Base-by-base conservation (phyloP, 352 stramenopile species). In the Bremia lactucae region DNA sequence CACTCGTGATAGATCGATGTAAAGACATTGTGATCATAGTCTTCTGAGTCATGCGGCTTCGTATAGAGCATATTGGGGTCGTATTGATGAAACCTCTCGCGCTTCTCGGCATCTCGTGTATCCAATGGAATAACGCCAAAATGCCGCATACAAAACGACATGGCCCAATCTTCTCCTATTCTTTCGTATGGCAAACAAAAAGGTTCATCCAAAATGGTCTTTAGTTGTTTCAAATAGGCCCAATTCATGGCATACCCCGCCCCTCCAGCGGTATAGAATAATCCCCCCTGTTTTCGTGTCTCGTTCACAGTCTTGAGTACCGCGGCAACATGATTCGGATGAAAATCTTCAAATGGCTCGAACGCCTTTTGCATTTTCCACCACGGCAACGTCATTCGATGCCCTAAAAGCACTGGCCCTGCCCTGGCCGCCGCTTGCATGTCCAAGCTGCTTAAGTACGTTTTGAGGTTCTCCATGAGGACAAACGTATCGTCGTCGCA, bases 401-500 rank as follows among this genome's bases (percentile, higher is more conserved):
- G 80, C 0, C 81, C 81, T 28, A 93, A 52, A n/a, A 89, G 47
- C 14, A 60, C 62, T 6, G 81, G 75, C 33, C 76, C 44, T 1
- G 52, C 34, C 14, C 39, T 10, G 2, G 65, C 34, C 24, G 82
- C 55, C 2, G 39, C 37, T 16, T 46, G 45, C 23, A 86, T 73
- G 19, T 68, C 55, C 0, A 61, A 59, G 14, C 69, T 78, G 2
- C 72, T 67, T 11, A 93, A 41, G 22, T 80, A 85, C 18, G 47
- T 49, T 52, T 86, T 85, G 25, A 93, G 68, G 54, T 93, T 93
- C 48, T 93, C 81, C 60, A 90, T 79, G 28, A 93, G 42, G 10
- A 89, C 33, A 42, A 87, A 91, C 13, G 81, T 93, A 48, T 93
- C 81, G 63, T 93, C 81, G 55, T 93, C 81, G 45, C 75, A 87